A percentile compares a stretch with the other conserved stretches of the same genome.
Conservation (phyloP, 495 filamentous ascomycete species). For the Stereocaulon alpinum region DNA sequence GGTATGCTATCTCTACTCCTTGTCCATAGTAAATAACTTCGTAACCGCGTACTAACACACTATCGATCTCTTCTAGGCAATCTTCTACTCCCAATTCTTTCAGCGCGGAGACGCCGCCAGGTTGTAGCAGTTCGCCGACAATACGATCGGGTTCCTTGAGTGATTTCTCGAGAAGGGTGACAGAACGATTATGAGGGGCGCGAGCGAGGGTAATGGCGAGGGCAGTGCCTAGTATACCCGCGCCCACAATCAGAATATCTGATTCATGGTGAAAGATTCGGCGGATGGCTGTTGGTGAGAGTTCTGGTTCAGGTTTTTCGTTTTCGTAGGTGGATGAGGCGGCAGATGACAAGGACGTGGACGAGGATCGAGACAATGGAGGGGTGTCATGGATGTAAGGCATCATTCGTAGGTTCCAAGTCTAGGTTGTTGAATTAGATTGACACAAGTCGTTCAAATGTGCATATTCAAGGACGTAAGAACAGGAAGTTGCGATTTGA, state of each 20-base stretch:
- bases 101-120: slow-evolving; percentile 76
- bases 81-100: slow-evolving; percentile 66
- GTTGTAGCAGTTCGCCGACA: slow-evolving; percentile 90
- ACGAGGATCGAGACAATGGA: slow-evolving; percentile 23
- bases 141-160: slow-evolving; percentile 94
- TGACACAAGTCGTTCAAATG: neutral
- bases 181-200: slow-evolving; percentile 74
- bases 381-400: slow-evolving; percentile 12
- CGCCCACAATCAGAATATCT: slow-evolving; percentile 85
- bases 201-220: slow-evolving; percentile 75
- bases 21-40: slow-evolving; percentile 75
- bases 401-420: neutral
- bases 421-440: neutral
- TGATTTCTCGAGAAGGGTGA: slow-evolving; percentile 80
- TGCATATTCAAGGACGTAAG: neutral
- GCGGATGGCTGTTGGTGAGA: slow-evolving; percentile 29
- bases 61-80: slow-evolving; percentile 85
- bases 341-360: slow-evolving; percentile 14
- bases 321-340: slow-evolving; percentile 7
- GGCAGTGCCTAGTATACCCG: slow-evolving; percentile 81
- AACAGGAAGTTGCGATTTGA: neutral
- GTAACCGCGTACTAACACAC: slow-evolving; percentile 72
- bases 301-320: neutral
- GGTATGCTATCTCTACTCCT: slow-evolving; percentile 70
- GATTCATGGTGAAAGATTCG: slow-evolving; percentile 44